phyloP scores from a whole-genome alignment of 208 protist genomes.

The Tritrichomonas foetus region DNA sequence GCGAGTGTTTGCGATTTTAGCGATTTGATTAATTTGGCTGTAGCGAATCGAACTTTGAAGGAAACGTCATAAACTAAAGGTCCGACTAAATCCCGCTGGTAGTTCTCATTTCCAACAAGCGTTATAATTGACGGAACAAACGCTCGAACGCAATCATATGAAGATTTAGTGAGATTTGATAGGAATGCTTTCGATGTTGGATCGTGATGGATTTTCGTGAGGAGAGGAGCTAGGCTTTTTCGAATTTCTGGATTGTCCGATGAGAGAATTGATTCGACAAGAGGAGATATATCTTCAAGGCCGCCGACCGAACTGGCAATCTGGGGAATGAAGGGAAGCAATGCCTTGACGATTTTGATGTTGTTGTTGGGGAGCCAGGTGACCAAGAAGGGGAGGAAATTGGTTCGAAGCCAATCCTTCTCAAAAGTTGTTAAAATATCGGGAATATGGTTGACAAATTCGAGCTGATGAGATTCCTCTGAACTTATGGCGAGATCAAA shows the following conservation, averaged over 20 bases:
- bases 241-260: not conserved
- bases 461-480: not conserved
- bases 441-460: not conserved
- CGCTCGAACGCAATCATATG: not conserved
- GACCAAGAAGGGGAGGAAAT: not conserved
- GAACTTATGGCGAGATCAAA: not conserved
- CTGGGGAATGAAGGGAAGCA: too few species aligned
- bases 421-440: too few species aligned
- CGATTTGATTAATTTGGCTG: not conserved
- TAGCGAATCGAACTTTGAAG: not conserved
- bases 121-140: not conserved
- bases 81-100: not conserved
- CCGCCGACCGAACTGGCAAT: too few species aligned
- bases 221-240: not conserved
- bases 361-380: slow-evolving; percentile 3
- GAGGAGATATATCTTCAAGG: not conserved
- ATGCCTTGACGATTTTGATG: not conserved
- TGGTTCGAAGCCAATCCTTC: too few species aligned
- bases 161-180: not conserved
- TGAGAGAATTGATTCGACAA: not conserved
- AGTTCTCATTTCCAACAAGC: too few species aligned
- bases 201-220: not conserved
- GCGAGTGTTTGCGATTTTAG: not conserved
- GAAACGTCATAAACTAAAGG: not conserved
- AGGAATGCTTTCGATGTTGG: not conserved